A percentile compares a stretch with the other conserved stretches of the same genome.
phyloP scores from a whole-genome alignment of 352 stramenopile genomes.

The Pseudoperonospora humuli region DNA sequence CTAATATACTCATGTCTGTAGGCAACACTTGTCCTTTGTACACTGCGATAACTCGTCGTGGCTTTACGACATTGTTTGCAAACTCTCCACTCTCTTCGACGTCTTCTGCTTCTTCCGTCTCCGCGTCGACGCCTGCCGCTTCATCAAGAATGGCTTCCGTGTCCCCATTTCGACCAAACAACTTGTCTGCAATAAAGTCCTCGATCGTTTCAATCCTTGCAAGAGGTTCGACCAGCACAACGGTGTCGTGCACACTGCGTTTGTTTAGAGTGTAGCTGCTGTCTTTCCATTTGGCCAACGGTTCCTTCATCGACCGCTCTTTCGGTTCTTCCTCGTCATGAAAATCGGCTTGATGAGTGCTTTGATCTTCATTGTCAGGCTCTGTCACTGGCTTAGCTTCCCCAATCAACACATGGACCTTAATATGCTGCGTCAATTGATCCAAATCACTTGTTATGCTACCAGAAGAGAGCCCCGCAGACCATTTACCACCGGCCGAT shows the following conservation, averaged over 20 bases:
- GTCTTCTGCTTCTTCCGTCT: constrained; percentile 21
- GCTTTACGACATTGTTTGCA: constrained; percentile 23
- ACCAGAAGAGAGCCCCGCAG: constrained; percentile 17
- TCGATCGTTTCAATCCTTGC: constrained; percentile 73
- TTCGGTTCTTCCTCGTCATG: constrained; percentile 5
- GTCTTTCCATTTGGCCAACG: constrained; percentile 11
- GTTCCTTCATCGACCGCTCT: constrained; percentile 23
- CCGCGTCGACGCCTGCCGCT: constrained; percentile 9
- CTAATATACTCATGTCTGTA: constrained; percentile 48
- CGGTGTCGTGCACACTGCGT: constrained; percentile 44
- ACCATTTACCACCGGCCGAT: constrained; percentile 6
- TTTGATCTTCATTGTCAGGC: constrained; percentile 17
- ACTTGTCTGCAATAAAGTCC: constrained; percentile 61
- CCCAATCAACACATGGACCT: constrained; percentile 59
- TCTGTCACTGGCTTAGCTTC: constrained; percentile 20
- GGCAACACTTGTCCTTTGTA: constrained; percentile 30
- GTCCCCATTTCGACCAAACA: constrained; percentile 33
- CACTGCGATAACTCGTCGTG: constrained; percentile 34
- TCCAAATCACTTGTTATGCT: constrained; percentile 47
- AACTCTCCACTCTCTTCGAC: constrained; percentile 17
- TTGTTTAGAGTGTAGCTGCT: constrained; percentile 31
- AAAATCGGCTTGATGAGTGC: constrained; percentile 7
- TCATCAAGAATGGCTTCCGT: constrained; percentile 28
- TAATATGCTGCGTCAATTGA: constrained; percentile 63
- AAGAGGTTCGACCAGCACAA: constrained; percentile 70